Evolutionary conservation across 169 alveolate species (phyloP).

Genomic region (Plasmodium gaboni): DNA sequence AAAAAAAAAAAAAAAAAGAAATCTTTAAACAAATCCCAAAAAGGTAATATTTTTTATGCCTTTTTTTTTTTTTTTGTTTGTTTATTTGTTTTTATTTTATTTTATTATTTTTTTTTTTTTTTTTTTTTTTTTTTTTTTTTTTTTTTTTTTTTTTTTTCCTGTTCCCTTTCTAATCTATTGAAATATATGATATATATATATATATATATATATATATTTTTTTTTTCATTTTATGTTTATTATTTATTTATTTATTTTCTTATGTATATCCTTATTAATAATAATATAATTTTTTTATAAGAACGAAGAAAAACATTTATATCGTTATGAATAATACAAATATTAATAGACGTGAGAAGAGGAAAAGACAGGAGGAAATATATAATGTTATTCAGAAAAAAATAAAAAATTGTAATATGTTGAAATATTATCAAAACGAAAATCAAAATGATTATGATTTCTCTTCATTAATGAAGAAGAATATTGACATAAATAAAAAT

Average conservation of each 20-base stretch:
- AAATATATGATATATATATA: no score
- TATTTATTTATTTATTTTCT: background rate
- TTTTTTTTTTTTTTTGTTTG: no score
- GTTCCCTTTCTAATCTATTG: no score
- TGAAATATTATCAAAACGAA: slow-evolving; percentile 12
- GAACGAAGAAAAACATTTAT: slow-evolving; percentile 1
- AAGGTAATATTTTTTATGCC: no score
- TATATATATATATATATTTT: no score
- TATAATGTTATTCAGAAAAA: slow-evolving; percentile 66
- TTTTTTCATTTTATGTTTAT: background rate
- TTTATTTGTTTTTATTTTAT: no score
- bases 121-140: no score
- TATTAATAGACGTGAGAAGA: slow-evolving; percentile 46
- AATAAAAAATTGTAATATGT: slow-evolving; percentile 61
- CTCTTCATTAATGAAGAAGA: slow-evolving; percentile 48
- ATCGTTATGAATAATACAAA: slow-evolving; percentile 74
- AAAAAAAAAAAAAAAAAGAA: no score
- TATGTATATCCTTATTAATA: background rate
- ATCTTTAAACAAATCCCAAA: no score
- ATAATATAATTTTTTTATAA: no score
- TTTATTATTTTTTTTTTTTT: no score
- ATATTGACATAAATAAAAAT: slow-evolving; percentile 7
- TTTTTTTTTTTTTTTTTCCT: no score
- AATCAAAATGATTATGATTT: slow-evolving; percentile 22
- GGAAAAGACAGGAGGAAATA: slow-evolving; percentile 76